Base-by-base conservation (phyloP, 257 asterid species). In the Solanum tarapatanum region DNA sequence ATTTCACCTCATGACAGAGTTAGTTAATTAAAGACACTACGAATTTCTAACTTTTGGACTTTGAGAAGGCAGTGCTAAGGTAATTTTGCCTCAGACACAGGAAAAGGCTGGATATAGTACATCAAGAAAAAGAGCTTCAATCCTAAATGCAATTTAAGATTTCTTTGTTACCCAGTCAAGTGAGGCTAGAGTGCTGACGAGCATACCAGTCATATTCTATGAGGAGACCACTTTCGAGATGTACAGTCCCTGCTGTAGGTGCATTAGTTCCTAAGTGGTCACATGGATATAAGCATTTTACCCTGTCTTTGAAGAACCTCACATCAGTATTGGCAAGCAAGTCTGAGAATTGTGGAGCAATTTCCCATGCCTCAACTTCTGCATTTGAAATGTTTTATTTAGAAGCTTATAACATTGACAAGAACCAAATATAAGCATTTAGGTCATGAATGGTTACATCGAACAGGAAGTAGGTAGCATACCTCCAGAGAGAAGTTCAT, bases 401-500 rank as follows among this genome's bases (percentile, higher is more conserved):
- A 90, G 48, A 16, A 32, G 69, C 77, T 35, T 43, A 41, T 84
- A 68, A 64, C 24, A 32, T 64, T 28, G 77, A 86, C 72, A 3
- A 68, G 32, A 85, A 72, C n/a, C 82, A 88, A 37, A 39, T 33
- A 48, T 60, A 77, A 84, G 68, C 51, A 37, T 23, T 19, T 45
- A 30, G 30, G 41, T 24, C 21, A 62, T 80, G 5, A 88, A 87
- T 32, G 58, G 82, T 30, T 13, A 28, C 58, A 35, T 45, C 21
- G 74, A 69, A 82, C 84, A 87, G 82, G 68, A 86, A 84, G 79
- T 83, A 83, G 82, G 82, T 79, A 39, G 58, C 60, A 87, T 94
- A 97, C 99, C 99, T 92, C 98, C 98, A 85, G 98, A 94, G 66
- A 97, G 98, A 90, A 97, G 97, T 90, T 95, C 99, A 87, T 97